Conservation (phyloP, 2,329 filamentous ascomycete genomes). For the Xylariaceae sp. region DNA sequence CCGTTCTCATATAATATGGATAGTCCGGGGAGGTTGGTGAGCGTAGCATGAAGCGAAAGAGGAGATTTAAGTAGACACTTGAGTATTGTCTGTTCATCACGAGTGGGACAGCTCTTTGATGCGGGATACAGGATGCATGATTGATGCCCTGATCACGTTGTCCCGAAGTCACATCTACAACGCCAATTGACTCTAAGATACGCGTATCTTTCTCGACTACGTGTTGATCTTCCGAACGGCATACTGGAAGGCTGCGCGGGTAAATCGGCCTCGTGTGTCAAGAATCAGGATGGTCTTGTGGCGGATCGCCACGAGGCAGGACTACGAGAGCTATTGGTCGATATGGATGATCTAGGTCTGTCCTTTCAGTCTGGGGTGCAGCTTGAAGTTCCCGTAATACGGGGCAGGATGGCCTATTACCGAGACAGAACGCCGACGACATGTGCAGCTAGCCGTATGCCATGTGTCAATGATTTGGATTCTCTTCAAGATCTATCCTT, state of each 20-base stretch:
- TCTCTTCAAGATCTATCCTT: background rate
- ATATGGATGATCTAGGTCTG: background rate
- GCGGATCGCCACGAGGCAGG: conserved; percentile 4
- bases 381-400: background rate
- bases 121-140: background rate
- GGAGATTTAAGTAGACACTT: background rate
- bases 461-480: background rate
- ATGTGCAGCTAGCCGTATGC: background rate
- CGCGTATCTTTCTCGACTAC: conserved; percentile 7
- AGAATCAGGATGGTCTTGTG: conserved; percentile 3
- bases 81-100: background rate
- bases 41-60: conserved; percentile 3
- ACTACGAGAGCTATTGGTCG: background rate
- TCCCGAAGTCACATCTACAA: no score
- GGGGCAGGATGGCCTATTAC: background rate
- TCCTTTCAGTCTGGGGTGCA: background rate
- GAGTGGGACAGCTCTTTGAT: background rate
- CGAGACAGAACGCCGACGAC: background rate
- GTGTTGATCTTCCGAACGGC: conserved; percentile 5
- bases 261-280: conserved; percentile 26
- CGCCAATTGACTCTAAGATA: conserved; percentile 1
- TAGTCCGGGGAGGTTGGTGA: background rate
- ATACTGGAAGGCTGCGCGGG: conserved; percentile 12
- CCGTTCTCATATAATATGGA: background rate
- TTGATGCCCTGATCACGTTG: background rate